A percentile compares a stretch with the other conserved stretches of the same genome.
phyloP scores from a whole-genome alignment of 1,284 basidiomycete genomes.

The Naganishia sp. region DNA sequence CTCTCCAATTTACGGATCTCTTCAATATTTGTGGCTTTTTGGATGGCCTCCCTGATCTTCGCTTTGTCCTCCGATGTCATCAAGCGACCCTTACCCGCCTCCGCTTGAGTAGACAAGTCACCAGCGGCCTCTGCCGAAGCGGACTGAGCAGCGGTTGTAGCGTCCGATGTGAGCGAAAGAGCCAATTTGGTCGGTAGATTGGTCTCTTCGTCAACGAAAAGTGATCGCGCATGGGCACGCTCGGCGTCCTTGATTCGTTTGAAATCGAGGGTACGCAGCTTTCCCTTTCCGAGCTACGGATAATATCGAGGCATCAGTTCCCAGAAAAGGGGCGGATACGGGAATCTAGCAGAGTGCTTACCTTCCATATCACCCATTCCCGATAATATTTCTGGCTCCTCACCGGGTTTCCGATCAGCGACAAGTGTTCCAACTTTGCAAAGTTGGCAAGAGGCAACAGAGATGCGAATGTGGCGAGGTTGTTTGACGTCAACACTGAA shows the following conservation, averaged over 20 bases:
- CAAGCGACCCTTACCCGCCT: conserved; percentile 61
- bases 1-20: conserved; percentile 85
- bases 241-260: conserved; percentile 92
- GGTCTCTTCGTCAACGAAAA: conserved; percentile 72
- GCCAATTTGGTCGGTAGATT: conserved; percentile 78
- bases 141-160: conserved; percentile 56
- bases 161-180: conserved; percentile 65
- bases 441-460: conserved; percentile 79
- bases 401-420: conserved; percentile 87
- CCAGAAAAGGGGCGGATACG: conserved; percentile 58
- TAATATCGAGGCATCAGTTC: neutral
- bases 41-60: conserved; percentile 84
- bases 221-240: conserved; percentile 67
- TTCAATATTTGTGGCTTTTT: conserved; percentile 84
- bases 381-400: conserved; percentile 93
- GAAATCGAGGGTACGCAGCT: conserved; percentile 91
- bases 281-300: conserved; percentile 48
- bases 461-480: conserved; percentile 75
- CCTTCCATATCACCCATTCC: conserved; percentile 71
- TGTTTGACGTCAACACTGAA: conserved; percentile 50
- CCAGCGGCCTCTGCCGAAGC: conserved; percentile 55
- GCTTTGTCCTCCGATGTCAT: conserved; percentile 92
- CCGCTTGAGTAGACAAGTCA: conserved; percentile 32
- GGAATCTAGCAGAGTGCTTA: conserved; percentile 56
- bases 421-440: conserved; percentile 75